Evolutionary conservation across 1,139 yeast species (phyloP), one percentile per base, ranked within the genome.

Genomic region (Hyphopichia pseudoburtonii): DNA sequence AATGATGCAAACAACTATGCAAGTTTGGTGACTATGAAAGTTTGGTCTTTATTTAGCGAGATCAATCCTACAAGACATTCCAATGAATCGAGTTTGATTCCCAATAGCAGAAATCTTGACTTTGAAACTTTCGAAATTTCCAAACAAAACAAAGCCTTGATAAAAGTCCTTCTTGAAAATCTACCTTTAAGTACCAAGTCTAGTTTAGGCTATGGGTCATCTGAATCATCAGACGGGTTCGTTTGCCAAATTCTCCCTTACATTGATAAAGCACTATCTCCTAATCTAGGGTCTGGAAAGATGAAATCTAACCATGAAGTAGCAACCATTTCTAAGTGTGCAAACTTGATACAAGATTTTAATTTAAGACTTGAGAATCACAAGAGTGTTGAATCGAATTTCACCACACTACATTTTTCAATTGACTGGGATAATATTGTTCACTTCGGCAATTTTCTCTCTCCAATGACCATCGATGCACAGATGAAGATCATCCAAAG

Each of bases 31-130:
- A 77, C 82, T 3, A 56, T 86, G 50, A 85, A 83, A 38, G 77
- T 83, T 38, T 84, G 80, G 71, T 64, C 76, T 8, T 58, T 78
- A 35, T 88, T 87, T 58, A 76, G 84, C 50, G 90, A 83, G 43
- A 70, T 79, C 15, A 73, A 72, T 38, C 64, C 65, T 19, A 64
- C 61, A 32, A 57, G 57, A 36, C 52, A 58, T 21, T 47, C 44
- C 11, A 50, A 52, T 9, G 51, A 49, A 17, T 48, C 56, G 22
- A 46, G 57, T 12, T 50, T 70, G 12, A 50, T 71, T 7, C 66
- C 73, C 18, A 58, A 66, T 41, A 66, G 65, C 21, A 65, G 62
- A 42, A 64, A 64, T 24, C 41, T 69, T 17, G 81, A 76, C 39
- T 79, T 69, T 53, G 78, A 72, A 44, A 43, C 61, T 18, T 45